phyloP scores from a whole-genome alignment of 192 early-diverging fungal species.

The Gryganskiella cystojenkinii region DNA sequence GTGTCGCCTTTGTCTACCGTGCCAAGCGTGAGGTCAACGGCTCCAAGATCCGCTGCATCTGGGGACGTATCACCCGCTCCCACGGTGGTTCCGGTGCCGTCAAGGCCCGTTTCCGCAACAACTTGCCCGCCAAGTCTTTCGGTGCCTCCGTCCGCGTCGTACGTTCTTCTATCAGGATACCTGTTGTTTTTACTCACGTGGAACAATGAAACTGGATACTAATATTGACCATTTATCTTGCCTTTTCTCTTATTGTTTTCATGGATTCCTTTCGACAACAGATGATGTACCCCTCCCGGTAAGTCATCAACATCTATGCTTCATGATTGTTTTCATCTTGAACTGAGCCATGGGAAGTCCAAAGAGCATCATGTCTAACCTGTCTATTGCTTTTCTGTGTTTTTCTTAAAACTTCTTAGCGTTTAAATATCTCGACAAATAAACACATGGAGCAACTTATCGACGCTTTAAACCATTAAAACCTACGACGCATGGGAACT shows the following conservation, averaged over 20 bases:
- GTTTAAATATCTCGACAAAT: conserved; percentile 49
- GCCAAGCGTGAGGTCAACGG: conserved; percentile 89
- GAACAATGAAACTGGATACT: background rate
- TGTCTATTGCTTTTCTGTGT: background rate
- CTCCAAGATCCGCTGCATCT: conserved; percentile 95
- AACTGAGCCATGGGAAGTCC: no score
- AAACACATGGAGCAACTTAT: conserved; percentile 49
- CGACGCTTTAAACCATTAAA: conserved; percentile 48
- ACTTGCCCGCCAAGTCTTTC: conserved; percentile 95
- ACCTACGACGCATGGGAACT: conserved; percentile 6
- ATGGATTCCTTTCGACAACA: conserved; percentile 9
- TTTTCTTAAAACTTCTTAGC: conserved; percentile 14
- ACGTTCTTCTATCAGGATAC: conserved; percentile 53
- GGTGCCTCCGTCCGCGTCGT: conserved; percentile 93
- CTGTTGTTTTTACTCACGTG: background rate
- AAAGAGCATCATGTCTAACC: no score
- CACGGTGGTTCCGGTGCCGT: conserved; percentile 98
- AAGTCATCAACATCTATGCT: conserved; percentile 4
- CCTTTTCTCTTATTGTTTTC: conserved; percentile 1
- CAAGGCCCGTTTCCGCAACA: conserved; percentile 96
- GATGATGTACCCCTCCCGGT: conserved; percentile 58
- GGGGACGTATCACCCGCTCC: conserved; percentile 94
- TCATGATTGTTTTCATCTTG: no score
- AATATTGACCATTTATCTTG: background rate
- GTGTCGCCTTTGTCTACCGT: conserved; percentile 97